Evolutionary conservation across 345 rosid genomes (phyloP).

Genomic region (Isatis tinctoria): DNA sequence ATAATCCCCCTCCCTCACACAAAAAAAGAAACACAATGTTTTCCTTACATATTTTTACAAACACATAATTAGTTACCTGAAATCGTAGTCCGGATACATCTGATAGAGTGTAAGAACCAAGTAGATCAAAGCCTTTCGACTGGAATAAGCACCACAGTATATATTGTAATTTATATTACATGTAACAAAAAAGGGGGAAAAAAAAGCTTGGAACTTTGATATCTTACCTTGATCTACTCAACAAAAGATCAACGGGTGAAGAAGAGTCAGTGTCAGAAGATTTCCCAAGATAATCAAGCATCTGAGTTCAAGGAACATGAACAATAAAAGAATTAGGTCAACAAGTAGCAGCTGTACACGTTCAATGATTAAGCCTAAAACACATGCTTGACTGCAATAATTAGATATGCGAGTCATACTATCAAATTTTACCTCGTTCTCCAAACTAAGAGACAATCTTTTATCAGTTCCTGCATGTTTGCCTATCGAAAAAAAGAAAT

Average conservation of each 20-base stretch:
- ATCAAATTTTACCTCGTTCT: conserved; percentile 65
- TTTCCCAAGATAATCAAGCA: conserved; percentile 81
- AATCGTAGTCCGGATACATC: conserved; percentile 93
- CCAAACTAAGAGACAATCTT: conserved; percentile 83
- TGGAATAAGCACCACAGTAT: conserved; percentile 42
- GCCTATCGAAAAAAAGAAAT: conserved; percentile 42
- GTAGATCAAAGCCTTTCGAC: conserved; percentile 96
- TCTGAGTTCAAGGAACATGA: conserved; percentile 42
- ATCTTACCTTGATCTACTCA: conserved; percentile 87
- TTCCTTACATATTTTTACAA: not conserved
- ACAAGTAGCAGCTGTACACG: not conserved
- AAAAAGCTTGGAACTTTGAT: conserved; percentile 14
- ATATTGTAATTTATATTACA: conserved; percentile 21
- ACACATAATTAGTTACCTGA: conserved; percentile 62
- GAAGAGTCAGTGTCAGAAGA: conserved; percentile 75
- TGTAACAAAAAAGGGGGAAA: not conserved
- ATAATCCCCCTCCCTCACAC: conserved; percentile 61
- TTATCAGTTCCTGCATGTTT: conserved; percentile 90
- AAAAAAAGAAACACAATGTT: not conserved
- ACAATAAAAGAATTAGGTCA: not conserved
- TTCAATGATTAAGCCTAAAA: not conserved
- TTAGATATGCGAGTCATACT: not conserved
- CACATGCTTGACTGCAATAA: conserved; percentile 1
- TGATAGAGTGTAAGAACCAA: conserved; percentile 88
- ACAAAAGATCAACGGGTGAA: conserved; percentile 70